Conservation (phyloP, 2,329 filamentous ascomycete species). For the Rugonectria rugulosa region DNA sequence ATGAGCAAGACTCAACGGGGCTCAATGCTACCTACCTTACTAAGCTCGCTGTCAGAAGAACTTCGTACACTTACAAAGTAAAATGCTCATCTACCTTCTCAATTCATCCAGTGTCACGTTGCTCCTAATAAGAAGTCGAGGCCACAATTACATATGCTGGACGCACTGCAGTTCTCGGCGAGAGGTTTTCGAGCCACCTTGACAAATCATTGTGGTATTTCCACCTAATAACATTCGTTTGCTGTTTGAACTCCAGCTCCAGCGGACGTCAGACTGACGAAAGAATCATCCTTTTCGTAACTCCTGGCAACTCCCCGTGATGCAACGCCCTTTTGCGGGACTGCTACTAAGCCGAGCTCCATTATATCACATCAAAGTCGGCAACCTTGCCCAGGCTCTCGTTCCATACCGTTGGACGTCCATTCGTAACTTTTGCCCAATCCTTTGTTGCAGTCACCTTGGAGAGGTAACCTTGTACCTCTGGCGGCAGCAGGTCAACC, state of each 20-base stretch:
- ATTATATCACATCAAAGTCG: constrained; percentile 30
- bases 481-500: constrained; percentile 32
- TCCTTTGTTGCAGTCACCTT: constrained; percentile 34
- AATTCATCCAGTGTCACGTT: no score
- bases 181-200: no score
- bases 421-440: constrained; percentile 38
- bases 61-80: no score
- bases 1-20: no score
- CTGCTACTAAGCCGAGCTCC: not conserved
- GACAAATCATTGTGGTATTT: no score
- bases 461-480: constrained; percentile 30
- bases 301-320: not conserved
- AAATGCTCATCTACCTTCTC: no score
- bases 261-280: not conserved
- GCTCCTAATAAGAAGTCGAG: no score
- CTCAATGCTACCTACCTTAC: no score
- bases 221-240: not conserved
- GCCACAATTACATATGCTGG: no score
- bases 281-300: not conserved
- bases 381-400: constrained; percentile 30
- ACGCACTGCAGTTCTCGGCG: no score
- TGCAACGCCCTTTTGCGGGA: not conserved
- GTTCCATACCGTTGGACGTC: constrained; percentile 37
- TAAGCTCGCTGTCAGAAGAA: no score
- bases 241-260: not conserved